Evolutionary conservation across 1,284 basidiomycete genomes (phyloP).

Genomic region (Rhodotorula mucilaginosa): DNA sequence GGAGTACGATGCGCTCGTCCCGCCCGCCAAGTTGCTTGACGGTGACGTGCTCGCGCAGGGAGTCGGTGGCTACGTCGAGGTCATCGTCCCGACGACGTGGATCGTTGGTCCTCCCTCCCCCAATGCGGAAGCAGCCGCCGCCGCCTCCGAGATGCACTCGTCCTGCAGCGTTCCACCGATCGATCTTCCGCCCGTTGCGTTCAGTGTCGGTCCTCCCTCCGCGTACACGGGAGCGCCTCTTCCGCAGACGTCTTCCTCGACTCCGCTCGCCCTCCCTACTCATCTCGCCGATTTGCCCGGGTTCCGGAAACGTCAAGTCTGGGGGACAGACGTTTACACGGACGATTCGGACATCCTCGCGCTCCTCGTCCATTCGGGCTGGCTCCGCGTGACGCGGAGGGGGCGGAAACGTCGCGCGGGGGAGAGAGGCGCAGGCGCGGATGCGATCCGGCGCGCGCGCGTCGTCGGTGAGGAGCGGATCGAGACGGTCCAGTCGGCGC

Average conservation of each 20-base stretch:
- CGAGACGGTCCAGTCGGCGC: neutral
- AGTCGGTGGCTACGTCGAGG: constrained; percentile 39
- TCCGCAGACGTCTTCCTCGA: neutral
- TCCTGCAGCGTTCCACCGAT: constrained; percentile 11
- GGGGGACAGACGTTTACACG: constrained; percentile 62
- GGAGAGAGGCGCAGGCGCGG: constrained; percentile 21
- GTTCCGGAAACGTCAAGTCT: constrained; percentile 50
- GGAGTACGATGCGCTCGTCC: constrained; percentile 39
- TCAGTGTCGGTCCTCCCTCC: constrained; percentile 12
- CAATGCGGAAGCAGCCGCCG: neutral
- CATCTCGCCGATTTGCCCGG: constrained; percentile 40
- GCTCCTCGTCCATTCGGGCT: constrained; percentile 57
- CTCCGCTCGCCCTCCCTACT: constrained; percentile 19
- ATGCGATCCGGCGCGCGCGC: constrained; percentile 13
- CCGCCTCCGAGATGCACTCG: neutral
- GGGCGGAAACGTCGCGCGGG: constrained; percentile 12
- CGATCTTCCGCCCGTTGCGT: constrained; percentile 10
- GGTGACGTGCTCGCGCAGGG: constrained; percentile 31
- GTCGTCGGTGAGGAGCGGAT: neutral
- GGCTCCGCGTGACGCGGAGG: constrained; percentile 50
- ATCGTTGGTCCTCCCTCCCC: constrained; percentile 11
- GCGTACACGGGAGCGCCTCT: constrained; percentile 17
- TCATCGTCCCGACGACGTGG: constrained; percentile 37
- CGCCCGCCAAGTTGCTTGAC: constrained; percentile 38
- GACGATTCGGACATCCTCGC: constrained; percentile 59